These are phyloP conservation scores for Cucumis hystrix DNA, from an alignment of 306 rosid species.

Conservation along the genomic window DNA sequence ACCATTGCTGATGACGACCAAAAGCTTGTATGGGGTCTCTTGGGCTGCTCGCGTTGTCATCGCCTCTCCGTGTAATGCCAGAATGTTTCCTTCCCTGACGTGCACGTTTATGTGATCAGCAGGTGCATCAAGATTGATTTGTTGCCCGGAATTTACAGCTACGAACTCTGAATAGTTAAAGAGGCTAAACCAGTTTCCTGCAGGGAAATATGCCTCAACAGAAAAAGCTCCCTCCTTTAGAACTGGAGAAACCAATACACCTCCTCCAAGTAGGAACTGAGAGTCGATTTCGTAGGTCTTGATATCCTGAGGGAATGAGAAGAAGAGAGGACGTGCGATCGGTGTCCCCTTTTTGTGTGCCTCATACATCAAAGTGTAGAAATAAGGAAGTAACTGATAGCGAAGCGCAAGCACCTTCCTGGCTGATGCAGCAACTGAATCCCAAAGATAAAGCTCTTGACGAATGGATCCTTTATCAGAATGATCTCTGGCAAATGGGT, in stretches of 20 bases:
- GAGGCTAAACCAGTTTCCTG: constrained; percentile 84
- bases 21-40: constrained; percentile 45
- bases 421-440: constrained; percentile 68
- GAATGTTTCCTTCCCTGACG: constrained; percentile 50
- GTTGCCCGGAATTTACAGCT: constrained; percentile 29
- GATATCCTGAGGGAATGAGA: constrained; percentile 75
- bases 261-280: constrained; percentile 69
- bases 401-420: constrained; percentile 75
- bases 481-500: constrained; percentile 89
- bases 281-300: constrained; percentile 46
- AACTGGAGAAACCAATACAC: constrained; percentile 69
- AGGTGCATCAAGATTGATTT: constrained; percentile 50
- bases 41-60: constrained; percentile 36
- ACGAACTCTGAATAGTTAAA: constrained; percentile 51
- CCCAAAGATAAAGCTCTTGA: constrained; percentile 87
- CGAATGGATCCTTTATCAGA: constrained; percentile 23
- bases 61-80: constrained; percentile 70
- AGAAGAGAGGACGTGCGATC: constrained; percentile 76
- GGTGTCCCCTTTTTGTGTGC: constrained; percentile 64
- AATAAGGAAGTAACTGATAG: constrained; percentile 67
- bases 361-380: constrained; percentile 72
- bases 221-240: constrained; percentile 35
- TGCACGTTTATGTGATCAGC: constrained; percentile 67
- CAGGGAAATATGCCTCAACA: constrained; percentile 66
- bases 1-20: constrained; percentile 32